Conservation (phyloP, 2,329 filamentous ascomycete species). For the Xylariomycetidae sp. region DNA sequence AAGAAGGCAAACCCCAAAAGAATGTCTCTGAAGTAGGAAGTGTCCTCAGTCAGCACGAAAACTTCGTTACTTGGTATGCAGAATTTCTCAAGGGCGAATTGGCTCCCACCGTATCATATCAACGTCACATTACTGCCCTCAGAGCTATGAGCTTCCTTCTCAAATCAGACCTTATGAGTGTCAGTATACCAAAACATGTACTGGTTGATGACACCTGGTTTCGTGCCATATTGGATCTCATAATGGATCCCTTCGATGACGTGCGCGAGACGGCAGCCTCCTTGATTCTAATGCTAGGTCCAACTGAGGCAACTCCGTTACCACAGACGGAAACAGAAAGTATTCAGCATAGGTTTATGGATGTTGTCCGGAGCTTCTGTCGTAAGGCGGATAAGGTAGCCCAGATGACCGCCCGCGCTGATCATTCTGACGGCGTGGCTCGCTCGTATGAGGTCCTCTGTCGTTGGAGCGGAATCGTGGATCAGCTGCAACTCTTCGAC, state of each 20-base stretch:
- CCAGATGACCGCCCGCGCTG: conserved; percentile 72
- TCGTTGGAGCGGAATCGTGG: conserved; percentile 44
- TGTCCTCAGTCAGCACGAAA: conserved; percentile 46
- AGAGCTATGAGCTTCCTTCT: conserved; percentile 66
- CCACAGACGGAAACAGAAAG: conserved; percentile 5
- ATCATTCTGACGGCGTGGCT: conserved; percentile 89
- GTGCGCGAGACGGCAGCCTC: conserved; percentile 59
- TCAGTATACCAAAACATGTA: no score
- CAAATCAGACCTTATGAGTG: conserved; percentile 51
- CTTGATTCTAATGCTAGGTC: conserved; percentile 47
- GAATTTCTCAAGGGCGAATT: conserved; percentile 70
- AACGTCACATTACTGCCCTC: conserved; percentile 78
- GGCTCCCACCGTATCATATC: conserved; percentile 78
- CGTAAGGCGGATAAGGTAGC: conserved; percentile 53
- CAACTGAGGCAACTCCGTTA: conserved; percentile 26
- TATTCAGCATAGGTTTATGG: conserved; percentile 14
- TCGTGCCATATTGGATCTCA: conserved; percentile 67
- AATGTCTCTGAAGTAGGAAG: conserved; percentile 21
- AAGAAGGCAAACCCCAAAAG: conserved; percentile 7
- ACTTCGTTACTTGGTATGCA: conserved; percentile 72
- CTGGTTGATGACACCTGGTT: conserved; percentile 47
- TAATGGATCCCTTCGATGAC: conserved; percentile 91
- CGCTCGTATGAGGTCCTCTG: conserved; percentile 69
- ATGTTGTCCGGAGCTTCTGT: conserved; percentile 43
- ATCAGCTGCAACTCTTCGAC: conserved; percentile 48